A percentile compares a stretch with the other conserved stretches of the same genome.
Evolutionary conservation across 2,329 filamentous ascomycete genomes (phyloP).

Genomic region (Dothistroma septosporum): DNA sequence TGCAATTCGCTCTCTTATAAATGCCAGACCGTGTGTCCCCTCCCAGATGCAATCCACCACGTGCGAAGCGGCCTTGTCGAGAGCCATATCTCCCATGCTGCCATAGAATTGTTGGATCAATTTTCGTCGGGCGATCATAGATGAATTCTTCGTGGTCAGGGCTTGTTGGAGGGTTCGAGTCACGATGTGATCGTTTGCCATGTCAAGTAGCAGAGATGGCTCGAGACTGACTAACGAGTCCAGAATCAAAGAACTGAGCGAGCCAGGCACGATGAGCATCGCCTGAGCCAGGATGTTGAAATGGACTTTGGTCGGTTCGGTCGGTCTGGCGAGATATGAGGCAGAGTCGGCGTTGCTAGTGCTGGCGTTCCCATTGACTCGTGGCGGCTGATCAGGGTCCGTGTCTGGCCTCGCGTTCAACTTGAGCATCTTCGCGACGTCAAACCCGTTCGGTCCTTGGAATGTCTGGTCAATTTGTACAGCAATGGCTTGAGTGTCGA

Average conservation of each 20-base stretch:
- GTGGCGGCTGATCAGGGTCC: constrained; percentile 5
- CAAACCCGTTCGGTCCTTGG: constrained; percentile 47
- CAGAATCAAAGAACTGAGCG: constrained; percentile 67
- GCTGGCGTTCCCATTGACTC: constrained; percentile 14
- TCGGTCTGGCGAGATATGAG: constrained; percentile 21
- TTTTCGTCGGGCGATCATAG: constrained; percentile 57
- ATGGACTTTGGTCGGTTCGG: constrained; percentile 45
- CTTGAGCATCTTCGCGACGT: constrained; percentile 57
- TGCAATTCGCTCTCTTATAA: constrained; percentile 64
- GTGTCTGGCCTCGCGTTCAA: constrained; percentile 42
- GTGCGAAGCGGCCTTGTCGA: constrained; percentile 61
- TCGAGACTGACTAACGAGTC: constrained; percentile 50
- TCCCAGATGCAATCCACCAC: constrained; percentile 64
- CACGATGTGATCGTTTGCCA: constrained; percentile 59
- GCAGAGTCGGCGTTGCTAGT: constrained; percentile 14
- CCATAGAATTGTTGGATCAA: constrained; percentile 61
- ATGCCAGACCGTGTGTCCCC: constrained; percentile 60
- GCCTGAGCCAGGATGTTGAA: constrained; percentile 81
- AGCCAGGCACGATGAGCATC: constrained; percentile 70
- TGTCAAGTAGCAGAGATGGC: constrained; percentile 51
- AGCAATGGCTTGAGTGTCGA: constrained; percentile 55
- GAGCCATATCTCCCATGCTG: constrained; percentile 56
- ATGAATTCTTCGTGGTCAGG: constrained; percentile 52
- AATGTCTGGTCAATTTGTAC: constrained; percentile 56
- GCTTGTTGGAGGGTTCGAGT: constrained; percentile 64